Evolutionary conservation across 495 filamentous ascomycete genomes (phyloP), one percentile per base, ranked within the genome.

Genomic region (Penicillium flavigenum): DNA sequence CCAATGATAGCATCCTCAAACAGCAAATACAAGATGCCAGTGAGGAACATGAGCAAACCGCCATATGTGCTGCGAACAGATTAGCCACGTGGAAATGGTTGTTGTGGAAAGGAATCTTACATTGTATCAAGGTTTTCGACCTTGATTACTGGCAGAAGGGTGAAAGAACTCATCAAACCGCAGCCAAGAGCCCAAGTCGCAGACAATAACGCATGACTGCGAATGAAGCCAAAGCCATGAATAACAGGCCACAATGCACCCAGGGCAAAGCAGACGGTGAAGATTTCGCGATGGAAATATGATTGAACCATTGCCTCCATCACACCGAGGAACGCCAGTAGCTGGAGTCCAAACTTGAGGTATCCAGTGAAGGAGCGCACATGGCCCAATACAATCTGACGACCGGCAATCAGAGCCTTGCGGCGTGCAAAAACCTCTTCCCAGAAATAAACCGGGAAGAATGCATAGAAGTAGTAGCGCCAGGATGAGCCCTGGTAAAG

Each of bases 371-470:
- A 73, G 1, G 86, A 83, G 45, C 76, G 72, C 32, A 93, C 74
- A 61, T 91, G 81, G 5, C 82, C 81, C 49, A 96, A 81, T 16
- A 98, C 69, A 47, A 83, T 81, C 58, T 80, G 80, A 42, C 81
- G 80, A 9, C 92, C 94, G 58, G 86, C 79, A 45, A 71, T 59
- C 43, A 97, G 64, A 51, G 90, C 85, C 48, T 81, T 80, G 45
- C 92, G 79, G 9, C 91, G 83, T 4, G 89, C 90, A 68, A 88
- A 91, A 0, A 98, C 91, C 63, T 96, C 95, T 67, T 97, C 92
- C 94, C 95, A 99, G 78, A 99, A 97, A 45, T 86, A 83, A 2
- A 94, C 84, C 0, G 95, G 93, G 70, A 98, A 99, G 61, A 93
- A 79, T 5, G 84, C 92, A 67, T 98, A 99, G 24, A 86, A 86